phyloP scores from a whole-genome alignment of 1,284 basidiomycete genomes.

The Apiotrichum porosum region DNA sequence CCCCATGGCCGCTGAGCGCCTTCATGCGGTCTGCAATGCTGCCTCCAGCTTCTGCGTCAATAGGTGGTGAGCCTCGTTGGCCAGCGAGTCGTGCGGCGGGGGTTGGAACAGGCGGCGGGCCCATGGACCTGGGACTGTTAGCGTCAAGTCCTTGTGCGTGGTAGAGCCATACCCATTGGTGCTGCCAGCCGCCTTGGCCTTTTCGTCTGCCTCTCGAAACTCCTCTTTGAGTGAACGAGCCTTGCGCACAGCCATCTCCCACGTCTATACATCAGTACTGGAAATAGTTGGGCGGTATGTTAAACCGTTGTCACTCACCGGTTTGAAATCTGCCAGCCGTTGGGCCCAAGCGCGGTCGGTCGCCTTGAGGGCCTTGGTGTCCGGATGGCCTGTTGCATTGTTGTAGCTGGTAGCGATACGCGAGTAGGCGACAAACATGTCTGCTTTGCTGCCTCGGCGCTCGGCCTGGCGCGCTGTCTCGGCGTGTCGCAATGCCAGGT shows the following conservation, averaged over 20 bases:
- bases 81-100: not conserved
- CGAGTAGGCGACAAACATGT: constrained; percentile 35
- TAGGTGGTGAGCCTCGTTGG: not conserved
- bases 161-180: no score
- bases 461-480: constrained; percentile 42
- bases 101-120: not conserved
- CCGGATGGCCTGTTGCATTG: constrained; percentile 28
- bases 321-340: constrained; percentile 38
- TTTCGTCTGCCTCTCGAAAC: not conserved
- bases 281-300: no score
- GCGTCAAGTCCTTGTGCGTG: no score
- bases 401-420: constrained; percentile 29
- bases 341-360: constrained; percentile 29
- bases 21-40: constrained; percentile 48
- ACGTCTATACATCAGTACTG: no score
- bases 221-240: no score
- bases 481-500: constrained; percentile 32
- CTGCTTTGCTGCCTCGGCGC: constrained; percentile 28
- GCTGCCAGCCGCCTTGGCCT: not conserved
- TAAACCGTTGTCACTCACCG: no score
- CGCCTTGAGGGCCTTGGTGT: constrained; percentile 23
- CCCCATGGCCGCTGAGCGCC: constrained; percentile 42
- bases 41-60: constrained; percentile 27
- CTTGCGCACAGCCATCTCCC: no score
- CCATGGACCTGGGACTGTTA: not conserved